Base-by-base conservation (phyloP, 495 filamentous ascomycete genomes). In the Daldinia concentrica region DNA sequence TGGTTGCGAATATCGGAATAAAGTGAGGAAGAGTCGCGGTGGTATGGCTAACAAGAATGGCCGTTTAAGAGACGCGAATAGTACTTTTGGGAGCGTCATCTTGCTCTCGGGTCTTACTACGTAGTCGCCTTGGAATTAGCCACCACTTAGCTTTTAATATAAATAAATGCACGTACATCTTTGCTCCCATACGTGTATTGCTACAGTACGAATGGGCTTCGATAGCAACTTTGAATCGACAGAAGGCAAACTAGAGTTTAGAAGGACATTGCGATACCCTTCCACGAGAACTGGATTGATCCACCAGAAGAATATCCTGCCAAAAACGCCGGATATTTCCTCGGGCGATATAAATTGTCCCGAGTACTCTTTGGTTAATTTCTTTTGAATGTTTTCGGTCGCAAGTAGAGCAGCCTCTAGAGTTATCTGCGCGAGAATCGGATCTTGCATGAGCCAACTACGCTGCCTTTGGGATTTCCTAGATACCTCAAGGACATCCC, bases 1-100 rank as follows among this genome's bases (percentile, higher is more conserved):
- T 11, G 90, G 89, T 67, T 92, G 90, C 12, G 83, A 84, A 58
- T 89, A 88, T 39, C 84, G 88, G 71, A 92, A 89, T 0, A 81
- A 78, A 9, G 87, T 86, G 0, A 90, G 78, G 32, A 82, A 86
- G 0, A 87, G 73, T 41, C 90, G 80, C 0, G 89, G 86, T 2
- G 83, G 76, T 41, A 90, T 76, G 2, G 80, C 84, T 3, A 82
- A 67, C 2, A 86, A 64, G 8, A 91, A 79, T 8, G 81, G 82
- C 73, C 74, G 79, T 62, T 80, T 84, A 50, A 89, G 77, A 39
- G 81, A 85, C 34, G 75, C 78, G 26, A 89, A 68, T 7, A 82
- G 78, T 2, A 81, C 77, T 8, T 74, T 62, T n/a, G 87, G 82
- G 3, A 91, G 78, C 0, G 85, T 77, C 36, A 12, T 74, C 59